Conservation (phyloP, 192 early-diverging fungal genomes). For the Dimargaris xerosporica region DNA sequence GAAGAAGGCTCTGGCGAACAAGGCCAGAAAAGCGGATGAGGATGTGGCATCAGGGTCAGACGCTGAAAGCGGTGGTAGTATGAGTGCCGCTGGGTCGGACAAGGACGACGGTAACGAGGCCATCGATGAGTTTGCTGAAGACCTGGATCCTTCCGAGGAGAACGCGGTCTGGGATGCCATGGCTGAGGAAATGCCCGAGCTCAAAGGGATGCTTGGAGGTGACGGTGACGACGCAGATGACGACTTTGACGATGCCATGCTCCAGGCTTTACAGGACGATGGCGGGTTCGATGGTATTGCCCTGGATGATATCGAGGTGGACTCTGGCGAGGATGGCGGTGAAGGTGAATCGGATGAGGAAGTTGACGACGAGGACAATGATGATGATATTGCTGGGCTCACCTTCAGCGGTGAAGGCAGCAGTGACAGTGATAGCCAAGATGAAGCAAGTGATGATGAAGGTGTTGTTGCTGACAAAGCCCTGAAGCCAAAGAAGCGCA, state of each 20-base stretch:
- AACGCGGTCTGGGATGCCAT: conserved; percentile 21
- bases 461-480: too few species aligned
- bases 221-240: conserved; percentile 38
- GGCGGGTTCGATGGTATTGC: conserved; percentile 16
- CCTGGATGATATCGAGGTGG: background rate
- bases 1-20: conserved; percentile 20
- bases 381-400: background rate
- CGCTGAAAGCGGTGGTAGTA: conserved; percentile 27
- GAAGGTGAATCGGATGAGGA: background rate
- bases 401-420: background rate
- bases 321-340: background rate
- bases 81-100: conserved; percentile 22
- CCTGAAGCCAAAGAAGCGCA: too few species aligned
- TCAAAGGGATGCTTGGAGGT: conserved; percentile 16
- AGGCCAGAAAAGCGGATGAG: conserved; percentile 30
- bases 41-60: conserved; percentile 20
- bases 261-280: conserved; percentile 30
- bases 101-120: conserved; percentile 29
- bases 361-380: background rate
- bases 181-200: background rate
- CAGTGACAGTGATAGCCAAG: too few species aligned
- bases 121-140: conserved; percentile 30
- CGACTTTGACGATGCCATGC: conserved; percentile 38
- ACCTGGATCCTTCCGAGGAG: conserved; percentile 38
- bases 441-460: too few species aligned